Percentiles rank a stretch among this genome's conserved stretches.
These are phyloP conservation scores for Chloris gayana DNA, from an alignment of 176 grass and related monocot genomes.

Conservation along the genomic window DNA sequence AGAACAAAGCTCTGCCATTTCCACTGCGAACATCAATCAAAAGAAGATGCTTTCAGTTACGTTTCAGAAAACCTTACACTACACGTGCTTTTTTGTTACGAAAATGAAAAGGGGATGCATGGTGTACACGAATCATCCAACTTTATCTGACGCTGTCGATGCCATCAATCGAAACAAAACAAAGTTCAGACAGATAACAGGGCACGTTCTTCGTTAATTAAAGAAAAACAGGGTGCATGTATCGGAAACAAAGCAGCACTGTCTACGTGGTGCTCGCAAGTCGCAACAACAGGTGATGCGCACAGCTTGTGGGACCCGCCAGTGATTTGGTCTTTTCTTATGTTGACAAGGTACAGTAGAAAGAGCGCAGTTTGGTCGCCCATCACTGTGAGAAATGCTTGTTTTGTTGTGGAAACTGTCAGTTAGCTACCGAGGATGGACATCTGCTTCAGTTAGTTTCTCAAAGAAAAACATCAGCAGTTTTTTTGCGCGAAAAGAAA, in stretches of 20 bases:
- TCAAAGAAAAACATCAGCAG: not conserved
- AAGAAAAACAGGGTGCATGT: not conserved
- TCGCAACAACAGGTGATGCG: not conserved
- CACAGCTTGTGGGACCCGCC: not conserved
- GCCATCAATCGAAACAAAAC: not conserved
- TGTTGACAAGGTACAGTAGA: not conserved
- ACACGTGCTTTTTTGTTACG: not conserved
- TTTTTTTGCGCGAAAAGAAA: not conserved
- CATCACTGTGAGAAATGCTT: not conserved
- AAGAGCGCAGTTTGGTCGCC: not conserved
- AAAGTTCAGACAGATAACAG: not conserved
- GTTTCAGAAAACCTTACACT: slow-evolving; percentile 35
- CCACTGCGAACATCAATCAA: slow-evolving; percentile 63
- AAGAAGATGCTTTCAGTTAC: slow-evolving; percentile 18
- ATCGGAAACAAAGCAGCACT: not conserved
- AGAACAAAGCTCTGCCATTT: slow-evolving; percentile 86
- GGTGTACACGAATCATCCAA: not conserved
- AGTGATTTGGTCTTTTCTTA: slow-evolving; percentile 39
- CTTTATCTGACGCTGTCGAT: not conserved
- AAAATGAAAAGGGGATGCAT: not conserved
- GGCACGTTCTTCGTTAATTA: not conserved
- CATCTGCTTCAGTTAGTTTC: not conserved
- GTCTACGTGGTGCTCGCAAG: not conserved
- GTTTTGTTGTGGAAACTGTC: slow-evolving; percentile 1
- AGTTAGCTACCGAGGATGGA: not conserved